Evolutionary conservation across 148 eudicot species (phyloP).

Genomic region (Polygonum aviculare): DNA sequence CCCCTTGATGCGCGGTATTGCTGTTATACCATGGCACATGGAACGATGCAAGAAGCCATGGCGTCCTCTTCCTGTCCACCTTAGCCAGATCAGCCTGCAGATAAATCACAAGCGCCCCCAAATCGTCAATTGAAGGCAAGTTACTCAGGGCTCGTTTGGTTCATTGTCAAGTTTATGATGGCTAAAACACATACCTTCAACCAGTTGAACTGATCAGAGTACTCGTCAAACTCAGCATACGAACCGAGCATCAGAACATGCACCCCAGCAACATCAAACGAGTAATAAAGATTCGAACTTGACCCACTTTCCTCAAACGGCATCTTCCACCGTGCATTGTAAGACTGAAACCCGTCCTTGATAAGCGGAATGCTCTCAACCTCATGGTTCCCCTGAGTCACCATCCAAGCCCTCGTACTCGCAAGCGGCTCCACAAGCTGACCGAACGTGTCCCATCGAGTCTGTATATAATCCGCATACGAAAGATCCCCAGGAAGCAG

Average conservation of each 20-base stretch:
- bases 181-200: slow-evolving; percentile 48
- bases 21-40: slow-evolving; percentile 98
- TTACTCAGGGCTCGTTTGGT: neutral
- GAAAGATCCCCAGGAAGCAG: slow-evolving; percentile 93
- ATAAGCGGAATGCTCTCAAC: slow-evolving; percentile 53
- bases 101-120: neutral
- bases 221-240: slow-evolving; percentile 66
- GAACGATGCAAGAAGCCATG: slow-evolving; percentile 79
- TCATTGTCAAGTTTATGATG: neutral
- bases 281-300: slow-evolving; percentile 86
- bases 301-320: slow-evolving; percentile 92
- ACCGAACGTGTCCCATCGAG: slow-evolving; percentile 86
- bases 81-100: slow-evolving; percentile 74
- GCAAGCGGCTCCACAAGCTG: slow-evolving; percentile 94
- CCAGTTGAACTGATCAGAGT: slow-evolving; percentile 84
- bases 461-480: slow-evolving; percentile 80
- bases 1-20: slow-evolving; percentile 89
- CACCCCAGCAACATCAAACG: slow-evolving; percentile 83
- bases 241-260: slow-evolving; percentile 96
- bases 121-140: too few species aligned
- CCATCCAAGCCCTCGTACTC: slow-evolving; percentile 96
- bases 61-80: slow-evolving; percentile 82
- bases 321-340: slow-evolving; percentile 98
- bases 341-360: slow-evolving; percentile 59
- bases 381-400: slow-evolving; percentile 94